Percentiles rank a stretch among this genome's conserved stretches.
phyloP scores from a whole-genome alignment of 768 basidiomycete species.

The Leccinum truebloodii region DNA sequence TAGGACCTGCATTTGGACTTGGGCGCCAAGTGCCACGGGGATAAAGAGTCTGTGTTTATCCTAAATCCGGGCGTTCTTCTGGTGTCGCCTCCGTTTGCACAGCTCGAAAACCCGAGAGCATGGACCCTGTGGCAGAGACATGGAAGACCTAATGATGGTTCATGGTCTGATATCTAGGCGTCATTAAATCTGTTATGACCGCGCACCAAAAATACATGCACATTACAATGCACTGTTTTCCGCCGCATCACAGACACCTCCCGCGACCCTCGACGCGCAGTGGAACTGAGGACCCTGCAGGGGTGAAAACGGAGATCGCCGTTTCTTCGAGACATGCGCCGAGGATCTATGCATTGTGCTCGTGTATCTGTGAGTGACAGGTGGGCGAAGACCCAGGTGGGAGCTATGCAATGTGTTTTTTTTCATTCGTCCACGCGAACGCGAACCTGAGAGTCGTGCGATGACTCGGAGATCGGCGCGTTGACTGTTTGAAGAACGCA shows the following conservation, averaged over 20 bases:
- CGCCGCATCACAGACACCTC: not conserved
- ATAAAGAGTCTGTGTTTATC: not conserved
- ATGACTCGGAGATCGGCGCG: not conserved
- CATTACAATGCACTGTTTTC: not conserved
- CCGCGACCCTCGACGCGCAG: slow-evolving; percentile 4
- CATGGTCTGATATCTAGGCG: not conserved
- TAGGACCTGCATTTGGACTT: not conserved
- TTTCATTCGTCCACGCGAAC: not conserved
- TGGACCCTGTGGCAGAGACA: not conserved
- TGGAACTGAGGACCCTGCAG: not conserved
- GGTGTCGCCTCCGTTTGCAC: not conserved
- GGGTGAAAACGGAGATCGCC: not conserved
- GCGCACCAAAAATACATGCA: not conserved
- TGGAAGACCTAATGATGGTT: not conserved
- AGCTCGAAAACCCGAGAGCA: not conserved
- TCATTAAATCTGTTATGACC: not conserved
- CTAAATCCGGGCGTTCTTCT: not conserved
- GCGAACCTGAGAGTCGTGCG: not conserved
- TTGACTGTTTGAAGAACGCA: not conserved
- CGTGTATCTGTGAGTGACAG: not conserved
- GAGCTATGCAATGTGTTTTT: not conserved
- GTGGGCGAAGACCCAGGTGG: not conserved
- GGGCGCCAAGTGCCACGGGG: not conserved
- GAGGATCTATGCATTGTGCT: not conserved
- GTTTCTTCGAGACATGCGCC: not conserved